Conservation (phyloP, 192 early-diverging fungal genomes). For the Jimgerdemannia lactiflua region DNA sequence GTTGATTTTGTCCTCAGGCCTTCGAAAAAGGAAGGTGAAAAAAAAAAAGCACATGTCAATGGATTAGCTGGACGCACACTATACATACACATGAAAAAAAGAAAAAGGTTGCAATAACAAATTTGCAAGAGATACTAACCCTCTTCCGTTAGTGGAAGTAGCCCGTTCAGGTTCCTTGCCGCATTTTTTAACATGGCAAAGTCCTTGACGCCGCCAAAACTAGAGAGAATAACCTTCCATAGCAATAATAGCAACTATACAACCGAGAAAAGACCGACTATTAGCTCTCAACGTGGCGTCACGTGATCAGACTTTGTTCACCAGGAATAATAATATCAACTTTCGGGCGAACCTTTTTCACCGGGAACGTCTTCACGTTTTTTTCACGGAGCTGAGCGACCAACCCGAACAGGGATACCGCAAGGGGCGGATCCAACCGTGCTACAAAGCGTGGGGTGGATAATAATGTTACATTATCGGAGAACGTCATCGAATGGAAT, state of each 20-base stretch:
- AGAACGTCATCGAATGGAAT: too few relatives aligned
- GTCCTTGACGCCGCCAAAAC: constrained; percentile 52
- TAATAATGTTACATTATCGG: background rate
- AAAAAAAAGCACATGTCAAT: too few relatives aligned
- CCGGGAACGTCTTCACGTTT: constrained; percentile 65
- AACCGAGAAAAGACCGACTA: background rate
- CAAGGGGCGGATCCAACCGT: constrained; percentile 39
- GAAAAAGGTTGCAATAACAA: background rate
- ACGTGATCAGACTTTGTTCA: background rate
- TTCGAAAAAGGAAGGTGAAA: background rate
- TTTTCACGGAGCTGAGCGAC: constrained; percentile 65
- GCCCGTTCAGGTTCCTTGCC: constrained; percentile 44
- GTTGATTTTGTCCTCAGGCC: constrained; percentile 48
- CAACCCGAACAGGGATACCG: constrained; percentile 63
- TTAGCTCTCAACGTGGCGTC: background rate
- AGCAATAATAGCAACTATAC: constrained; percentile 59
- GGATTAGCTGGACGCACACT: too few relatives aligned
- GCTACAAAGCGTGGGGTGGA: constrained; percentile 9
- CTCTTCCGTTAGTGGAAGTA: constrained; percentile 15
- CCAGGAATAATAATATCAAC: too few relatives aligned
- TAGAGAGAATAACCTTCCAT: constrained; percentile 65
- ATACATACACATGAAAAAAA: background rate
- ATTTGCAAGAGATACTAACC: constrained; percentile 5
- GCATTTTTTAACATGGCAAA: constrained; percentile 47
- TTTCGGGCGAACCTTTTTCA: constrained; percentile 55